phyloP scores from a whole-genome alignment of 1,139 yeast genomes.

The Geotrichum cucujoidarum region DNA sequence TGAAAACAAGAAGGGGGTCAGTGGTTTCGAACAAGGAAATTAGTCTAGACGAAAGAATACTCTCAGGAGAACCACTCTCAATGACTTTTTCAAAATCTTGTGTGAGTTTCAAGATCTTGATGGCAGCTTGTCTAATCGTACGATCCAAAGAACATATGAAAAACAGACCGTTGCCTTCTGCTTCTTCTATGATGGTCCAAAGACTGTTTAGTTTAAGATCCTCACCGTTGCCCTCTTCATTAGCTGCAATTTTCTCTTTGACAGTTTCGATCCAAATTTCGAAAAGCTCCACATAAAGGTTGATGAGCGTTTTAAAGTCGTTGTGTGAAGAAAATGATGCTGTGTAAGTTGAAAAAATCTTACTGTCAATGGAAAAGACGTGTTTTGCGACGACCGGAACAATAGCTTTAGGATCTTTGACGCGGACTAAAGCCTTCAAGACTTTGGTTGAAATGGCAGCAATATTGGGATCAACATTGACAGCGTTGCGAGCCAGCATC shows the following conservation, averaged over 20 bases:
- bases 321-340: slow-evolving; percentile 50
- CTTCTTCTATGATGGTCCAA: slow-evolving; percentile 82
- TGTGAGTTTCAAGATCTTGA: slow-evolving; percentile 66
- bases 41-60: slow-evolving; percentile 64
- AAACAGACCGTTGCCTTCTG: slow-evolving; percentile 92
- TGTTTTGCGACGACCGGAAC: slow-evolving; percentile 72
- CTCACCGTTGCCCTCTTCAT: slow-evolving; percentile 42
- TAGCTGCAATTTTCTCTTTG: slow-evolving; percentile 9
- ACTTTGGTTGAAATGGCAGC: slow-evolving; percentile 61
- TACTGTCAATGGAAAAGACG: slow-evolving; percentile 74
- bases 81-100: slow-evolving; percentile 61
- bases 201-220: slow-evolving; percentile 74
- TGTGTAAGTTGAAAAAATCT: slow-evolving; percentile 37
- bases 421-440: slow-evolving; percentile 59
- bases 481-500: slow-evolving; percentile 66
- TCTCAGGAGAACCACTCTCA: slow-evolving; percentile 46
- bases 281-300: slow-evolving; percentile 70
- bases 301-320: slow-evolving; percentile 57
- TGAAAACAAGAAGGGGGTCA: slow-evolving; percentile 63
- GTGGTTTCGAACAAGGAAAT: slow-evolving; percentile 70
- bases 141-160: slow-evolving; percentile 87
- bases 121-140: slow-evolving; percentile 65
- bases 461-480: slow-evolving; percentile 59
- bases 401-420: slow-evolving; percentile 65
- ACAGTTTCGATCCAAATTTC: slow-evolving; percentile 61